Percentiles rank a stretch among this genome's conserved stretches.
Evolutionary conservation across 2,329 filamentous ascomycete genomes (phyloP).

Genomic region (Nothophaeocryptopus gaeumannii): DNA sequence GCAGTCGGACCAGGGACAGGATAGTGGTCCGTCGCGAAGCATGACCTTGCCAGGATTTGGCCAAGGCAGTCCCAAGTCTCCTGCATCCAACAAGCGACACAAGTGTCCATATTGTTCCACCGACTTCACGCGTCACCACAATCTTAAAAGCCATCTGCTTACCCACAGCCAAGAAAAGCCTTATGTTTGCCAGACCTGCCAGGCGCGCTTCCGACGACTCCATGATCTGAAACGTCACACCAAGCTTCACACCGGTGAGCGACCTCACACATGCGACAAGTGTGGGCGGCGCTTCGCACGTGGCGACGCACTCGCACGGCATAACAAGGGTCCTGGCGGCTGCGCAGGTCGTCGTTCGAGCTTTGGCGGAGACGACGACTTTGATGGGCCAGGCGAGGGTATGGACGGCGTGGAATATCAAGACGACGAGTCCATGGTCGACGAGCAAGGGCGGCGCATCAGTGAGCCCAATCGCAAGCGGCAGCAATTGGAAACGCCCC

Average conservation of each 20-base stretch:
- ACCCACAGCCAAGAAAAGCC: conserved; percentile 99
- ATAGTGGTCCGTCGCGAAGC: conserved; percentile 54
- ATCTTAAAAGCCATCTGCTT: conserved; percentile 93
- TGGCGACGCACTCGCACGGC: conserved; percentile 88
- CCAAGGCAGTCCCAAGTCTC: conserved; percentile 61
- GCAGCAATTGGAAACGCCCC: conserved; percentile 61
- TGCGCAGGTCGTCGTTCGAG: conserved; percentile 89
- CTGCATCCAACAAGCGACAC: conserved; percentile 72
- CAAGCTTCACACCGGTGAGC: conserved; percentile 94
- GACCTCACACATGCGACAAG: conserved; percentile 90
- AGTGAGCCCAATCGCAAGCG: conserved; percentile 74
- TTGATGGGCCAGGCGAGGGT: conserved; percentile 45
- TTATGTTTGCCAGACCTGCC: conserved; percentile 88
- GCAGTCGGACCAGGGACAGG: conserved; percentile 44
- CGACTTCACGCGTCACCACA: conserved; percentile 95
- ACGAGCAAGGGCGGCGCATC: conserved; percentile 57
- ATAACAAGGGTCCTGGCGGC: conserved; percentile 92
- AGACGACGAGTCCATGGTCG: conserved; percentile 60
- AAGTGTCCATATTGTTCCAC: conserved; percentile 96
- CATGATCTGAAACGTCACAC: conserved; percentile 95
- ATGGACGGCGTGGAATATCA: conserved; percentile 64
- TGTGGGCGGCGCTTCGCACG: conserved; percentile 93
- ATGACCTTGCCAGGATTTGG: conserved; percentile 58
- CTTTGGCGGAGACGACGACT: conserved; percentile 75
- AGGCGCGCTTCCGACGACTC: conserved; percentile 84